phyloP scores from a whole-genome alignment of 805 yeast species.

The Candida insectorum region DNA sequence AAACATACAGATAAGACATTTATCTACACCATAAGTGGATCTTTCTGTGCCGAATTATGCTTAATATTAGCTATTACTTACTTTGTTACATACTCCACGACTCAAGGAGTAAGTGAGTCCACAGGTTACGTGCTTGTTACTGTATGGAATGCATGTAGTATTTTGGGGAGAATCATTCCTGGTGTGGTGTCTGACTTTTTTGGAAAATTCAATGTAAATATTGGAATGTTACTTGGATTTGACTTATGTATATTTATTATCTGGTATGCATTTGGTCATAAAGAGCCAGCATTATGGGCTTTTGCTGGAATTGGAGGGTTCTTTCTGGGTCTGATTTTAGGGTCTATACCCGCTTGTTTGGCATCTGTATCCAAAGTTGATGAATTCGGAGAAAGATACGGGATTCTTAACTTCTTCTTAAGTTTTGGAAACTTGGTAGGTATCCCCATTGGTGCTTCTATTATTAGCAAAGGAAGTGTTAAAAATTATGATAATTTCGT shows the following conservation, averaged over 20 bases:
- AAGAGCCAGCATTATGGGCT: constrained; percentile 22
- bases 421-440: constrained; percentile 28
- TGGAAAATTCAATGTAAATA: constrained; percentile 52
- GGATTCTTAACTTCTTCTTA: constrained; percentile 26
- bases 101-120: constrained; percentile 44
- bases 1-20: constrained; percentile 17
- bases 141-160: constrained; percentile 43
- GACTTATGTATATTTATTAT: constrained; percentile 23
- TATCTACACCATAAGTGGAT: constrained; percentile 25
- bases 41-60: constrained; percentile 48
- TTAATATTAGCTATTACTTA: constrained; percentile 52
- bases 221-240: constrained; percentile 26
- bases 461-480: constrained; percentile 22
- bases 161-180: constrained; percentile 53
- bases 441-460: constrained; percentile 27
- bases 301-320: constrained; percentile 34
- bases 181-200: constrained; percentile 51
- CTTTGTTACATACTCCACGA: constrained; percentile 54
- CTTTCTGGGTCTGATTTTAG: constrained; percentile 31
- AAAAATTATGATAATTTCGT: constrained; percentile 28
- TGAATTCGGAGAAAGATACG: constrained; percentile 35
- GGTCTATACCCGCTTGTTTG: constrained; percentile 47
- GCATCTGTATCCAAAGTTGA: constrained; percentile 51
- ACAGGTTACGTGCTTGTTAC: constrained; percentile 44
- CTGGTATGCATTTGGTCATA: constrained; percentile 33